Evolutionary conservation across 495 filamentous ascomycete species (phyloP).

Genomic region (Neurospora sp.): DNA sequence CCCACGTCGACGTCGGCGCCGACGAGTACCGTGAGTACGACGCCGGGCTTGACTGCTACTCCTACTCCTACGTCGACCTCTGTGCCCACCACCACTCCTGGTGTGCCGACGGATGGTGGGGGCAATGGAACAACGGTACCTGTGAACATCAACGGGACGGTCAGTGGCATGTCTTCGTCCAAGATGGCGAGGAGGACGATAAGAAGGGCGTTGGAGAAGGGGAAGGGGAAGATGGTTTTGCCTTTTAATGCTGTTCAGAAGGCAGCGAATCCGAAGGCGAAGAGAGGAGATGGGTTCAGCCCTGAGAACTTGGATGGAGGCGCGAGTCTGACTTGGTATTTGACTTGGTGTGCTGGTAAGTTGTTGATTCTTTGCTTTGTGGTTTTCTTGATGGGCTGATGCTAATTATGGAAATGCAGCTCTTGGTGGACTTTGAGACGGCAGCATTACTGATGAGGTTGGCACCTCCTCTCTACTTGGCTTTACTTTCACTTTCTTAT

Average conservation of each 20-base stretch:
- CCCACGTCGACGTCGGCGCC: not conserved
- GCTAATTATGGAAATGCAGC: not conserved
- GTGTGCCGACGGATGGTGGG: not conserved
- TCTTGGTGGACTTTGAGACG: not conserved
- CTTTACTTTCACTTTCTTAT: not conserved
- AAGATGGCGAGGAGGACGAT: not conserved
- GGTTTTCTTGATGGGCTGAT: not conserved
- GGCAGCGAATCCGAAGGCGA: slow-evolving; percentile 27
- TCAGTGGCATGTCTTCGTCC: not conserved
- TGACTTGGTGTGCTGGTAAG: slow-evolving; percentile 63
- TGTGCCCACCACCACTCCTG: not conserved
- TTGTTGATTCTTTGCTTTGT: not conserved
- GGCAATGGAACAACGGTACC: not conserved
- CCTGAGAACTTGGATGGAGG: slow-evolving; percentile 52
- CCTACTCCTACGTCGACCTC: not conserved
- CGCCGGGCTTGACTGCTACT: not conserved
- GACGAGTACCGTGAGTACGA: not conserved
- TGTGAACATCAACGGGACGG: not conserved
- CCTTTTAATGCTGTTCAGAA: slow-evolving; percentile 28
- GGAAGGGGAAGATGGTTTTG: slow-evolving; percentile 7
- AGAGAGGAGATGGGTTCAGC: not conserved
- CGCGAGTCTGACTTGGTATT: slow-evolving; percentile 79
- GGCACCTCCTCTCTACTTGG: not conserved
- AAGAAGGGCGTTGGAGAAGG: not conserved
- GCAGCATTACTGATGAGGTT: not conserved